Evolutionary conservation across 495 filamentous ascomycete species (phyloP).

Genomic region (Talaromyces adpressus): DNA sequence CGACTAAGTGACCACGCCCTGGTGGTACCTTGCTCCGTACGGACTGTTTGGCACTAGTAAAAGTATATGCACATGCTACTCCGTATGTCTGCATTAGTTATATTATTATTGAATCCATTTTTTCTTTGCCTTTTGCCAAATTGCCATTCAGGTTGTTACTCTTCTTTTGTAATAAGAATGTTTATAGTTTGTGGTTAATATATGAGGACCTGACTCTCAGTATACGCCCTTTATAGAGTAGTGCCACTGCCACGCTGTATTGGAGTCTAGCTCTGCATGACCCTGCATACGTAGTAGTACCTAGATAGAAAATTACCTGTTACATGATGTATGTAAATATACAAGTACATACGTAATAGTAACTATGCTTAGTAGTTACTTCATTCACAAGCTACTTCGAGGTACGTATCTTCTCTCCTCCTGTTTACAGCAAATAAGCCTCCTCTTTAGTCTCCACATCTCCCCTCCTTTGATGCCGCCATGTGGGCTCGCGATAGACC

Average conservation of each 20-base stretch:
- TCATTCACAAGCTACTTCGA: neutral
- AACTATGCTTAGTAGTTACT: too few species aligned
- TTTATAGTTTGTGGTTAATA: neutral
- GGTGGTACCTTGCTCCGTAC: neutral
- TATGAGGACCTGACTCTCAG: neutral
- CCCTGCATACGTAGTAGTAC: neutral
- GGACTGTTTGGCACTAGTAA: neutral
- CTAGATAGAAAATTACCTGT: neutral
- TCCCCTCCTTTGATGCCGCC: conserved; percentile 1
- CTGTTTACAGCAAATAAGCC: neutral
- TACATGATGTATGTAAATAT: neutral
- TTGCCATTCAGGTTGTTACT: neutral
- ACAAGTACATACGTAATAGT: too few species aligned
- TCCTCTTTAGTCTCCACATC: neutral
- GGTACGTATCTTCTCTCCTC: neutral
- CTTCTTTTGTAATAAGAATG: neutral
- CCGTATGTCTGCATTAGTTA: neutral
- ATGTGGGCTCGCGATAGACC: conserved; percentile 6
- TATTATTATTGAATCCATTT: neutral
- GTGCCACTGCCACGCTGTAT: neutral
- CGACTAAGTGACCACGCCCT: neutral
- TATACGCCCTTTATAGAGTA: neutral
- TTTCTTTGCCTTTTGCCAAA: neutral
- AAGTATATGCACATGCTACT: conserved; percentile 1
- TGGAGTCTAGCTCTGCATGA: neutral